A percentile compares a stretch with the other conserved stretches of the same genome.
These are phyloP conservation scores for Starmerella geochares DNA, from an alignment of 805 yeast genomes.

Conservation along the genomic window DNA sequence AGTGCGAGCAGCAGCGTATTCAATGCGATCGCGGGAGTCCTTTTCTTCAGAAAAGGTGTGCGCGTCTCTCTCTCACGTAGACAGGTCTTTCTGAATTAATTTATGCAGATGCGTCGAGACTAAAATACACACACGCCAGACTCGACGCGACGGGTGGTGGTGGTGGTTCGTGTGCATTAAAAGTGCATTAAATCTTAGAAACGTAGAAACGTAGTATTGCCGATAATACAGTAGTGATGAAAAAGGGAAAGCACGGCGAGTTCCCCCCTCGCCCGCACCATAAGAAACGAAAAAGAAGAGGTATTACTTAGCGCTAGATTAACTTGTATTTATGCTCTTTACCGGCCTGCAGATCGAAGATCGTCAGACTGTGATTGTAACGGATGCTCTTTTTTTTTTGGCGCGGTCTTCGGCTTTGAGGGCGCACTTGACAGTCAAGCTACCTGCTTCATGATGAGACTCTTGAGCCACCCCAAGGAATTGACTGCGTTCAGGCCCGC, in stretches of 20 bases:
- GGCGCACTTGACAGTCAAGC: no score
- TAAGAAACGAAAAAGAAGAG: no score
- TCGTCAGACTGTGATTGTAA: no score
- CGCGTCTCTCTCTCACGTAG: not conserved
- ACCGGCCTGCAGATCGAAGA: no score
- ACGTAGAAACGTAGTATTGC: no score
- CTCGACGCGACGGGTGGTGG: not conserved
- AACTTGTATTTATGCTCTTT: no score
- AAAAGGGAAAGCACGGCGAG: no score
- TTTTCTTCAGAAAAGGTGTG: not conserved
- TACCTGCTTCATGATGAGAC: conserved; percentile 52
- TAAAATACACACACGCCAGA: not conserved
- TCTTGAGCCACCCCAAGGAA: conserved; percentile 53
- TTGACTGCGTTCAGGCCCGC: conserved; percentile 66
- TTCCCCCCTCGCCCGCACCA: no score
- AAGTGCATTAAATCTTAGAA: not conserved
- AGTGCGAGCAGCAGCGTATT: not conserved
- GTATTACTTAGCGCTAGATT: no score
- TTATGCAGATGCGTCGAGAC: not conserved
- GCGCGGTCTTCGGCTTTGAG: no score
- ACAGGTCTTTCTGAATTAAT: not conserved
- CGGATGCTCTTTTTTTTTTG: no score
- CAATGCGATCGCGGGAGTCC: not conserved
- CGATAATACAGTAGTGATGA: no score
- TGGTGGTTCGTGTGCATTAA: not conserved